These are phyloP conservation scores for Platanus orientalis DNA, from an alignment of 164 flowering plant genomes.

Conservation along the genomic window DNA sequence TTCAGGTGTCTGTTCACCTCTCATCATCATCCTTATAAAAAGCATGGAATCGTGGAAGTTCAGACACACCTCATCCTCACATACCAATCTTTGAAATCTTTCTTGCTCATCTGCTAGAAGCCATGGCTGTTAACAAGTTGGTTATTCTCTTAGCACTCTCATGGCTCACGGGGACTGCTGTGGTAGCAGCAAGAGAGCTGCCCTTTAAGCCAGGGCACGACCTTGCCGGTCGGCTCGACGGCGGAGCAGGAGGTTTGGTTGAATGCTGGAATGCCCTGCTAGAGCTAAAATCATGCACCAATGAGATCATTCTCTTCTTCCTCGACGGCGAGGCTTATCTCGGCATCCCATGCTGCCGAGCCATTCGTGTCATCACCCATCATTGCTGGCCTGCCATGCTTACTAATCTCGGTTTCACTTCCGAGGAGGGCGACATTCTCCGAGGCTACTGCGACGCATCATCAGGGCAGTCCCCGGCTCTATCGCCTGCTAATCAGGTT, in stretches of 20 bases:
- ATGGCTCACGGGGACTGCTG: too few relatives aligned
- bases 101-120: too few relatives aligned
- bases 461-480: too few relatives aligned
- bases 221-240: slow-evolving; percentile 6
- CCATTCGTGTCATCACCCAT: slow-evolving; percentile 20
- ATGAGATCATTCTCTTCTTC: slow-evolving; percentile 34
- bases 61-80: too few relatives aligned
- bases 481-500: too few relatives aligned
- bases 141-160: too few relatives aligned
- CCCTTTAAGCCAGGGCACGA: not conserved
- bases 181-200: not conserved
- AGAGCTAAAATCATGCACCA: slow-evolving; percentile 28
- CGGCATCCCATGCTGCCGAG: slow-evolving; percentile 26
- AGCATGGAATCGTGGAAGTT: too few relatives aligned
- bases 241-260: not conserved
- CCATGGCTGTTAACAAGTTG: too few relatives aligned
- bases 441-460: slow-evolving; percentile 33
- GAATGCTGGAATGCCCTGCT: slow-evolving; percentile 24
- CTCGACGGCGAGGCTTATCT: slow-evolving; percentile 31
- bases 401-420: slow-evolving; percentile 29
- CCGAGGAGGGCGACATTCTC: slow-evolving; percentile 30
- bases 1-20: too few relatives aligned
- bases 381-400: slow-evolving; percentile 42
- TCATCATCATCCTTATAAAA: too few relatives aligned
- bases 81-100: too few relatives aligned